Evolutionary conservation across 2,329 filamentous ascomycete species (phyloP), one percentile per base, ranked within the genome.

Genomic region (Paraconiothyrium sp.): DNA sequence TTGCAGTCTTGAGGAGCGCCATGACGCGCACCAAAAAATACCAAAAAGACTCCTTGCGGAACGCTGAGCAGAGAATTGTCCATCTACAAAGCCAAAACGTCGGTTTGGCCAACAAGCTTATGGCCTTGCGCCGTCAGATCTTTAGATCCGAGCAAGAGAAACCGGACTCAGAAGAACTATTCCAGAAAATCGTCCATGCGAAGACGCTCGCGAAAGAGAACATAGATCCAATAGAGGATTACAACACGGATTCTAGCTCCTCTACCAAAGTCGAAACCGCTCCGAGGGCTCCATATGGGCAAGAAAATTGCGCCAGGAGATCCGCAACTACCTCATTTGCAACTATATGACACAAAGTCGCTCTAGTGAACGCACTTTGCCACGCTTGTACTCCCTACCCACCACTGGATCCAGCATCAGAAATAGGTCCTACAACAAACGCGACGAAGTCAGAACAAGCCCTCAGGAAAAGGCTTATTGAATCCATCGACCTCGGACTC

Each of bases 121-220:
- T 43, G 35, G 37, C 37, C 20, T n/a, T n/a, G 50, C 50, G 27
- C 6, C 22, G 37, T 27, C 50, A 43, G 4, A 7, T 43, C 2
- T 43, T 43, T 7, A n/a, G 30, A 22, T 34, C 22, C 8, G n/a
- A 52, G n/a, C 20, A 35, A 32, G 13, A 24, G 10, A 52, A 8
- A 10, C 32, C n/a, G 13, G 34, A 39, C 6, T 34, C 22, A 20
- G 20, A 39, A 16, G 34, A 6, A 16, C 22, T 50, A 30, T 14
- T 41, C 13, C 20, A 20, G 32, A 10, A n/a, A n/a, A 22, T 27
- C 1, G 10, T 4, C 22, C 10, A 35, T 22, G 24, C 43, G 13
- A 54, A 54, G 37, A 54, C 13, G 37, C 35, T 54, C 7, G 37
- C 43, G 13, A 43, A 32, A n/a, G 22, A 43, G 8, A 54, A 30